phyloP scores from a whole-genome alignment of 345 rosid genomes.

The Populus davidiana region DNA sequence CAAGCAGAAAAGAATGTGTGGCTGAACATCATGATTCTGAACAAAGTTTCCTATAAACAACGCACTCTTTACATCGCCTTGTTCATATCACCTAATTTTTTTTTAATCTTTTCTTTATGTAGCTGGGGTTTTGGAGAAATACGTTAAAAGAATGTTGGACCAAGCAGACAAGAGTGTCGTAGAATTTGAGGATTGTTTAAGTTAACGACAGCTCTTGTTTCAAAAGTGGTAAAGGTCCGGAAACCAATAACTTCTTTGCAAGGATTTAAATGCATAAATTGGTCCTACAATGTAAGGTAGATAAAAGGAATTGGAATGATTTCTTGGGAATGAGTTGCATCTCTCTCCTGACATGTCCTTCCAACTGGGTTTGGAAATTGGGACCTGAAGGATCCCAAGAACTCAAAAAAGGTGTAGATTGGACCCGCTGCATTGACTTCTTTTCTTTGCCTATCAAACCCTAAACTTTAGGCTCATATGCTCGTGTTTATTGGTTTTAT shows the following conservation, averaged over 20 bases:
- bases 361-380: neutral
- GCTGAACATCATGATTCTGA: neutral
- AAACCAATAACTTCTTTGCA: neutral
- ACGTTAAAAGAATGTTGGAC: too few species aligned
- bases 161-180: neutral
- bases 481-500: neutral
- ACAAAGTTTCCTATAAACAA: conserved; percentile 1
- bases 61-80: neutral
- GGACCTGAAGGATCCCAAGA: neutral
- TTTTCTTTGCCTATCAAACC: neutral
- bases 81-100: neutral
- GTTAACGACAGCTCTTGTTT: neutral
- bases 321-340: neutral
- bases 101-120: neutral
- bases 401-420: neutral
- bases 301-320: neutral
- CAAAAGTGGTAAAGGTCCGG: neutral
- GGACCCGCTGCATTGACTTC: conserved; percentile 18
- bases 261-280: neutral
- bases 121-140: neutral
- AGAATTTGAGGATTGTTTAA: neutral
- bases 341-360: neutral
- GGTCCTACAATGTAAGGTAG: neutral
- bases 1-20: neutral
- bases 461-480: neutral